Conservation (phyloP, 1,139 yeast genomes). For the Blastobotrys petasosporus region DNA sequence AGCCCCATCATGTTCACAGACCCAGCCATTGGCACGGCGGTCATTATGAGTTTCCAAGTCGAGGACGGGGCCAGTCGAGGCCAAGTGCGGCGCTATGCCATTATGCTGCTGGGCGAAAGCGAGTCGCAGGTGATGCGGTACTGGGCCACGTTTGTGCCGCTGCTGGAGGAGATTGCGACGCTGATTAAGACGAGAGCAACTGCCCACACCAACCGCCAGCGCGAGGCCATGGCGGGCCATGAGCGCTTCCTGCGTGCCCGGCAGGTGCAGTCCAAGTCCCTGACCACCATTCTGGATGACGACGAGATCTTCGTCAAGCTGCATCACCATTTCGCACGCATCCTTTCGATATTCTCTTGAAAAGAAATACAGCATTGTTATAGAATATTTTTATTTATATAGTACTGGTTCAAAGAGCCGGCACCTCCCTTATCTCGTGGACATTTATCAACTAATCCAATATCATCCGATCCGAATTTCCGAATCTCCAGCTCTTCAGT, state of each 20-base stretch:
- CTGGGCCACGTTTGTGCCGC: slow-evolving; percentile 53
- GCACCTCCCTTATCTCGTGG: too few relatives aligned
- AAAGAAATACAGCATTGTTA: neutral
- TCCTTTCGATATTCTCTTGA: slow-evolving; percentile 36
- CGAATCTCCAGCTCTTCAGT: too few relatives aligned
- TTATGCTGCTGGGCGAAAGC: slow-evolving; percentile 56
- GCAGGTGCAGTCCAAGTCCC: slow-evolving; percentile 48
- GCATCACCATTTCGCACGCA: slow-evolving; percentile 44
- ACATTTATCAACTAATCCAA: too few relatives aligned
- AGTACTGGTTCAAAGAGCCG: too few relatives aligned
- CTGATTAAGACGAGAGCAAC: slow-evolving; percentile 44
- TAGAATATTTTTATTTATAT: neutral
- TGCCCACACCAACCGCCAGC: slow-evolving; percentile 24
- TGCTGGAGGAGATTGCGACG: slow-evolving; percentile 47
- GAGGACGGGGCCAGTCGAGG: slow-evolving; percentile 72
- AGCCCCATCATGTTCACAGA: slow-evolving; percentile 73
- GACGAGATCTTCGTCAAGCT: slow-evolving; percentile 52
- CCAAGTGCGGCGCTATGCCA: slow-evolving; percentile 64
- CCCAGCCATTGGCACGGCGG: slow-evolving; percentile 57
- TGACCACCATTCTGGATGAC: slow-evolving; percentile 58
- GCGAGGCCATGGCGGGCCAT: slow-evolving; percentile 26
- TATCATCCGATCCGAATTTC: too few relatives aligned
- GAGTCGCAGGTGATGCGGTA: slow-evolving; percentile 48
- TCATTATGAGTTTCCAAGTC: slow-evolving; percentile 61
- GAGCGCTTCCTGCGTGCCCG: slow-evolving; percentile 52